These are phyloP conservation scores for Ganoderma resinaceum DNA, from an alignment of 1,284 basidiomycete species.

Conservation along the genomic window DNA sequence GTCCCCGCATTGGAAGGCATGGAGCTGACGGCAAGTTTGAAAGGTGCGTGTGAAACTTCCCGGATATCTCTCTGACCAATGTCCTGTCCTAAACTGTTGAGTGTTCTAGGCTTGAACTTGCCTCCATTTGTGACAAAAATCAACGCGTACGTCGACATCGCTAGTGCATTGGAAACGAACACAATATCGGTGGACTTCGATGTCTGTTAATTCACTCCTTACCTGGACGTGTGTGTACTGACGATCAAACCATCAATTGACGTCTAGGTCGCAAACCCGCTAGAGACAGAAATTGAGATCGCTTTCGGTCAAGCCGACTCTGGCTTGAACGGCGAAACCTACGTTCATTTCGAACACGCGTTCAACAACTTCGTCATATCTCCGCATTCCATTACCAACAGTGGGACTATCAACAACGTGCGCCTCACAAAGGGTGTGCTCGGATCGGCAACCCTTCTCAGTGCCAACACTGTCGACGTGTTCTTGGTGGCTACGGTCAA, in stretches of 20 bases:
- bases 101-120: slow-evolving; percentile 43
- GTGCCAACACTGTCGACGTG: slow-evolving; percentile 59
- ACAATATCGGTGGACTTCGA: slow-evolving; percentile 62
- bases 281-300: slow-evolving; percentile 63
- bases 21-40: slow-evolving; percentile 54
- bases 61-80: background rate
- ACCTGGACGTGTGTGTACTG: background rate
- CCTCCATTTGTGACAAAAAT: slow-evolving; percentile 52
- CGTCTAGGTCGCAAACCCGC: slow-evolving; percentile 51
- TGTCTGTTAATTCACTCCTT: background rate
- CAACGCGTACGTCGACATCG: slow-evolving; percentile 57
- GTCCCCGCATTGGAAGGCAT: slow-evolving; percentile 63
- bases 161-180: slow-evolving; percentile 53
- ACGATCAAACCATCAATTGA: background rate
- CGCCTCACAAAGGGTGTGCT: slow-evolving; percentile 62
- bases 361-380: slow-evolving; percentile 65
- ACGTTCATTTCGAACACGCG: slow-evolving; percentile 60
- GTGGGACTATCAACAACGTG: slow-evolving; percentile 61
- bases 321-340: slow-evolving; percentile 56
- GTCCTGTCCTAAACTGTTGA: background rate
- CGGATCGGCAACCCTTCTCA: slow-evolving; percentile 60
- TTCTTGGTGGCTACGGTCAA: slow-evolving; percentile 54
- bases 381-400: slow-evolving; percentile 62
- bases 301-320: slow-evolving; percentile 63
- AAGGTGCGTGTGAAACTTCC: slow-evolving; percentile 8